These are phyloP conservation scores for Allantophomopsis cytisporea DNA, from an alignment of 2,329 filamentous ascomycete species.

Conservation along the genomic window DNA sequence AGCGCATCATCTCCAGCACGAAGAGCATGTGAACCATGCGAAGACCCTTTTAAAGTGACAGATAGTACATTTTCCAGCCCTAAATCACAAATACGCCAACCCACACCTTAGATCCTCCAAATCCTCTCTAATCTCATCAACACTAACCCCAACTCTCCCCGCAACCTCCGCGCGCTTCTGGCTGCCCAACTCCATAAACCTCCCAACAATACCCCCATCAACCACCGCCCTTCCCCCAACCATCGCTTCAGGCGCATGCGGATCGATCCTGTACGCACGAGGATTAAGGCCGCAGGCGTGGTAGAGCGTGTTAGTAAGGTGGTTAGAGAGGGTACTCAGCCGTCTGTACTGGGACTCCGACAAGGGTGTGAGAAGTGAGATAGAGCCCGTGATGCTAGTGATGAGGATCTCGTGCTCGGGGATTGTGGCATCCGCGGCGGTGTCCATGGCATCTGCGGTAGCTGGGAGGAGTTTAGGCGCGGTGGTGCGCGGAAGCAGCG, in stretches of 20 bases:
- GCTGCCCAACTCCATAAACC: constrained; percentile 65
- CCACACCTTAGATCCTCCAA: constrained; percentile 50
- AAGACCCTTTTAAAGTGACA: too few species aligned
- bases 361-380: constrained; percentile 66
- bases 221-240: constrained; percentile 36
- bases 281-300: constrained; percentile 74
- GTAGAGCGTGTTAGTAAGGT: constrained; percentile 63
- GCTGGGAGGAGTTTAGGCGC: constrained; percentile 30
- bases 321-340: constrained; percentile 66
- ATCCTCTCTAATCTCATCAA: constrained; percentile 57
- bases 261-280: constrained; percentile 58
- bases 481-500: constrained; percentile 58
- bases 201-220: constrained; percentile 61
- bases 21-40: too few species aligned
- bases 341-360: constrained; percentile 73
- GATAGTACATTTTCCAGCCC: too few species aligned
- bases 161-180: constrained; percentile 61
- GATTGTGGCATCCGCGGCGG: constrained; percentile 15
- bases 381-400: constrained; percentile 60
- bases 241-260: constrained; percentile 27
- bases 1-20: too few species aligned
- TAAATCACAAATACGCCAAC: constrained; percentile 33
- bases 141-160: constrained; percentile 54
- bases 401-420: constrained; percentile 43
- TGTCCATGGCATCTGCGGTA: constrained; percentile 19